phyloP scores from a whole-genome alignment of 2,329 filamentous ascomycete genomes.

The Fusarium continuum region DNA sequence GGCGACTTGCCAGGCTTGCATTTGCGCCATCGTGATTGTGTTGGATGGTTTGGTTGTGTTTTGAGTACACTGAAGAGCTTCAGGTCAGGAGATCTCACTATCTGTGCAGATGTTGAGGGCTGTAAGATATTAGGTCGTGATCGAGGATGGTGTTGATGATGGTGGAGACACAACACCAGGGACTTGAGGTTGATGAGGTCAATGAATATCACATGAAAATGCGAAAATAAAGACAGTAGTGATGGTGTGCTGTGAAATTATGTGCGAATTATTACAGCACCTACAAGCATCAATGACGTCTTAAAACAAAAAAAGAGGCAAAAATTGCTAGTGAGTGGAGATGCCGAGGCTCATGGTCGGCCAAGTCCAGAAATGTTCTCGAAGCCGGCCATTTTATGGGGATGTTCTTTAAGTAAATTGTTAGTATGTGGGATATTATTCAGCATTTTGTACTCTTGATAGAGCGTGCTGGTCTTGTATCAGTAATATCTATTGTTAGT shows the following conservation, averaged over 20 bases:
- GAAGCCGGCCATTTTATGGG: not conserved
- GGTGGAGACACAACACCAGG: not conserved
- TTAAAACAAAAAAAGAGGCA: not conserved
- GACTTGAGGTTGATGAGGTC: not conserved
- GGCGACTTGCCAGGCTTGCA: conserved; percentile 45
- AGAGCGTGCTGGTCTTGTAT: too few relatives aligned
- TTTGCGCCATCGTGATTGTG: conserved; percentile 25
- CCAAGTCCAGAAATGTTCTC: not conserved
- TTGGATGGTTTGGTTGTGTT: not conserved
- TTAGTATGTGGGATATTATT: not conserved
- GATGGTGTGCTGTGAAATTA: not conserved
- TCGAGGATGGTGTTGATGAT: too few relatives aligned
- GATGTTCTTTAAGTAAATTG: not conserved
- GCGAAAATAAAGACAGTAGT: too few relatives aligned
- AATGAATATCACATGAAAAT: not conserved
- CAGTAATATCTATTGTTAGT: too few relatives aligned
- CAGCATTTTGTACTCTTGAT: not conserved
- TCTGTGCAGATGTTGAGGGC: not conserved
- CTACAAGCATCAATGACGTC: conserved; percentile 23
- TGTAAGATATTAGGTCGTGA: too few relatives aligned
- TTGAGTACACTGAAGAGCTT: not conserved
- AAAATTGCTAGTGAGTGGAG: conserved; percentile 12
- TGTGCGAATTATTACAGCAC: not conserved
- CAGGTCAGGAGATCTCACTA: conserved; percentile 7
- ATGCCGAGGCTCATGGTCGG: conserved; percentile 8